Base-by-base conservation (phyloP, 208 protist species). In the Leptomonas pyrrhocoris region DNA sequence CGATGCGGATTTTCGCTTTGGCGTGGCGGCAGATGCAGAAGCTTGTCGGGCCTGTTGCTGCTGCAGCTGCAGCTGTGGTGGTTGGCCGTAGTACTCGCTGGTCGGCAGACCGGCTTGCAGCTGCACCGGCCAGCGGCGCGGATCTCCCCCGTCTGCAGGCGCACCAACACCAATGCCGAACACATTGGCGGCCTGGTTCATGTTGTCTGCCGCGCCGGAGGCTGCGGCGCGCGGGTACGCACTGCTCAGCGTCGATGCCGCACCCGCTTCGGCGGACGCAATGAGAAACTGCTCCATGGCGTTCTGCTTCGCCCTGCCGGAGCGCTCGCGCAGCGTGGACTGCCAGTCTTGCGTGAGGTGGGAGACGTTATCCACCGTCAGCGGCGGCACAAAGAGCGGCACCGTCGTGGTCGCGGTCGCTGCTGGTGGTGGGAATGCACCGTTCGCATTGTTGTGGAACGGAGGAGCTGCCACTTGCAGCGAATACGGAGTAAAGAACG, bases 261-360 rank as follows among this genome's bases (percentile, higher is more conserved):
- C 71, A 18, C 71, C 71, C 19, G 71, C 71, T 48, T 77, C 71
- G 0, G 71, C 71, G 13, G 71, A 77, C 15, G 71, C 71, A 31
- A 77, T 69, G 8, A 77, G 57, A 28, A 77, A 77, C 30, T 71
- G 50, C 31, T 77, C 71, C 63, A 77, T 60, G 27, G 55, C 71
- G 30, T 34, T 45, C 21, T 62, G 51, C 63, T 60, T 77, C 49
- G 63, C 62, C 57, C 66, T 77, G 42, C 71, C 53, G 38, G 55
- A 27, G 21, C 71, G 62, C 49, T 77, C 71, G 9, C 74, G 77
- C 50, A 87, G 71, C 9, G 78, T 75, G 23, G 58, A 60, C 55
- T 83, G 77, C 81, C 81, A 87, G n/a, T 80, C 81, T 48, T 73
- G 43, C 34, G 81, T 81, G 12, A 84, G 69, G 46, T 68, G 51